A percentile compares a stretch with the other conserved stretches of the same genome.
phyloP scores from a whole-genome alignment of 2,329 filamentous ascomycete species.

The Pestalotiopsis sp. region DNA sequence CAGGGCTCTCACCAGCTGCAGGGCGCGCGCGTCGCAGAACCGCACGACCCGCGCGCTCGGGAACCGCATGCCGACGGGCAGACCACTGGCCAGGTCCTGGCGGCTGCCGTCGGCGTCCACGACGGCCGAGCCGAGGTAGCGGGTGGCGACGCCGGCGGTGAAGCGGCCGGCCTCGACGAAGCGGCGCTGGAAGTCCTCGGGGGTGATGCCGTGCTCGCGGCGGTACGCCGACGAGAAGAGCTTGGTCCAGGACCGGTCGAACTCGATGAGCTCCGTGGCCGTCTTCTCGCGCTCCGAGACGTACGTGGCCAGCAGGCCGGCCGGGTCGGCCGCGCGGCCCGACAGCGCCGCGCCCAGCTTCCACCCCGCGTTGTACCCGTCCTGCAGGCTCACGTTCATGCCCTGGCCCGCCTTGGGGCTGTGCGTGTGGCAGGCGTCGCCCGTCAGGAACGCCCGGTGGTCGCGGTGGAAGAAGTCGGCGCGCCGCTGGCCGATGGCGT shows the following conservation, averaged over 20 bases:
- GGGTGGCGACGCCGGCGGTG: conserved; percentile 60
- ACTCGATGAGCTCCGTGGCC: conserved; percentile 61
- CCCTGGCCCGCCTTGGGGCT: conserved; percentile 69
- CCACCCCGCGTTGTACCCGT: conserved; percentile 66
- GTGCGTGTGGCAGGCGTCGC: conserved; percentile 69
- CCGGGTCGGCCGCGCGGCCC: conserved; percentile 36
- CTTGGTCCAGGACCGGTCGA: conserved; percentile 57
- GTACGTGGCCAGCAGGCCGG: conserved; percentile 53
- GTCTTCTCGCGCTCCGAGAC: conserved; percentile 54
- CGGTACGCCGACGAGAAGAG: conserved; percentile 50
- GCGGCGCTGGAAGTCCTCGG: conserved; percentile 55
- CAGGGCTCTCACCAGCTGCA: conserved; percentile 55
- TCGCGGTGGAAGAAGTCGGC: conserved; percentile 61
- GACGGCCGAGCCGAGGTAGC: conserved; percentile 54
- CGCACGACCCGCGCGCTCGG: conserved; percentile 61
- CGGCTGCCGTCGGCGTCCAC: conserved; percentile 37
- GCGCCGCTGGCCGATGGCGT: conserved; percentile 63
- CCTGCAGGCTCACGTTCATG: conserved; percentile 63
- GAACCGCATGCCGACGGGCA: conserved; percentile 58
- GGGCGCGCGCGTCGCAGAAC: conserved; percentile 59
- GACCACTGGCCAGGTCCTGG: conserved; percentile 39
- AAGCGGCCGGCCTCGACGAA: conserved; percentile 61
- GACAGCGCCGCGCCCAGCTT: conserved; percentile 55
- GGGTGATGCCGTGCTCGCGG: conserved; percentile 39
- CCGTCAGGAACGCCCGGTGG: conserved; percentile 61